Evolutionary conservation across 177 flowering plant genomes (phyloP), one percentile per base, ranked within the genome.

Genomic region (Vitis hybrid): DNA sequence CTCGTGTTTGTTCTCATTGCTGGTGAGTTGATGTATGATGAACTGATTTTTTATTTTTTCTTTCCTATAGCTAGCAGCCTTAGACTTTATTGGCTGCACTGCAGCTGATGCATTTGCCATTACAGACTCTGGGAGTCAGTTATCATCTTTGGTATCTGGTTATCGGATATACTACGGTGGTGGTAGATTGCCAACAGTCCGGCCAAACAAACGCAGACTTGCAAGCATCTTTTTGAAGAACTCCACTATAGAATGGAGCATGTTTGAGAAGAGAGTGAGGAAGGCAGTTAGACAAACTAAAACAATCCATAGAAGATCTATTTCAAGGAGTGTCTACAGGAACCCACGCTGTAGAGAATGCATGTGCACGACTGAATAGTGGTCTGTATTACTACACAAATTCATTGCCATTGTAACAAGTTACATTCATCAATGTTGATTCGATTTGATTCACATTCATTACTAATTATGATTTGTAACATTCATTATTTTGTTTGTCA

Each of bases 71-170:
- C 79, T 91, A 67, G 99, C 99, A n/a, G 99, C 98, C 11, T 79
- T 96, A 82, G 98, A 96, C 78, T 96, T 90, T 84, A 94, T 96
- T 78, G 95, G 79, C 62, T 91, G 98, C 82, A 84, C 95, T 5
- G 98, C 92, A 65, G 81, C 99, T 1, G 92, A 91, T 80, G 90
- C 85, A 53, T 96, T 96, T 81, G 94, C 97, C 70, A 94, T 96
- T 94, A 96, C 98, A 15, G 99, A 96, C 70, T 88, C 99, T 4
- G 98, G 99, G 31, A 94, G 99, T 75, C 99, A 94, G 69, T 80
- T 96, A 62, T 94, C 98, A 58, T 91, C 99, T 58, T 61, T 96
- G 69, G 92, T 96, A 2, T 86, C 99, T 50, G 99, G 99, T 70
- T 94, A 81, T 64, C 85, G 98, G 44, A 85, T 89, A 65, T 94